Conservation (phyloP, 768 basidiomycete species). For the Mycena vulgaris region DNA sequence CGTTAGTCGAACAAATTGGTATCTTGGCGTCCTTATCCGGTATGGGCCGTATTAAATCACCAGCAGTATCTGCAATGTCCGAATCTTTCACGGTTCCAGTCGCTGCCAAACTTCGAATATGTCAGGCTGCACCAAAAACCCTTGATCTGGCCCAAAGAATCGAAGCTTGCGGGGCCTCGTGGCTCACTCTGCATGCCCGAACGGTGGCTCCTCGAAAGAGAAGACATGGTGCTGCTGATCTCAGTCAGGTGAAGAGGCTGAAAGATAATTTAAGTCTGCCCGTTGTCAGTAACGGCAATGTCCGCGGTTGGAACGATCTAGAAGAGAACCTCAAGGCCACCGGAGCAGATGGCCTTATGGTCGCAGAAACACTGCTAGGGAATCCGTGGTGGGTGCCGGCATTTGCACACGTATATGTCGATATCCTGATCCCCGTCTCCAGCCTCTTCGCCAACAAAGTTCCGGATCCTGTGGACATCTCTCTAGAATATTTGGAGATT, state of each 20-base stretch:
- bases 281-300: slow-evolving; percentile 87
- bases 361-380: slow-evolving; percentile 81
- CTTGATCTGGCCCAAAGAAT: slow-evolving; percentile 69
- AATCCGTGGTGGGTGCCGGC: slow-evolving; percentile 75
- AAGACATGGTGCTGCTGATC: slow-evolving; percentile 80
- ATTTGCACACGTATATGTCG: background rate
- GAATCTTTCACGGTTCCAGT: slow-evolving; percentile 75
- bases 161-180: slow-evolving; percentile 77
- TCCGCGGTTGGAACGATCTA: slow-evolving; percentile 72
- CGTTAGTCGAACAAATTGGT: slow-evolving; percentile 77
- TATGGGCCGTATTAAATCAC: background rate
- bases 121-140: slow-evolving; percentile 70
- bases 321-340: slow-evolving; percentile 67
- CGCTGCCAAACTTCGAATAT: slow-evolving; percentile 74
- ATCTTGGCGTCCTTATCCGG: slow-evolving; percentile 11
- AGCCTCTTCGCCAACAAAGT: slow-evolving; percentile 71
- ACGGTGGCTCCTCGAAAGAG: slow-evolving; percentile 79
- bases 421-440: background rate
- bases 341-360: slow-evolving; percentile 83
- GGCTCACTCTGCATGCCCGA: slow-evolving; percentile 83
- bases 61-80: slow-evolving; percentile 75
- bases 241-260: slow-evolving; percentile 70
- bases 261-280: slow-evolving; percentile 68
- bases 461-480: slow-evolving; percentile 78
- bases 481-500: slow-evolving; percentile 77